Base-by-base conservation (phyloP, 345 rosid genomes). In the Adansonia digitata region DNA sequence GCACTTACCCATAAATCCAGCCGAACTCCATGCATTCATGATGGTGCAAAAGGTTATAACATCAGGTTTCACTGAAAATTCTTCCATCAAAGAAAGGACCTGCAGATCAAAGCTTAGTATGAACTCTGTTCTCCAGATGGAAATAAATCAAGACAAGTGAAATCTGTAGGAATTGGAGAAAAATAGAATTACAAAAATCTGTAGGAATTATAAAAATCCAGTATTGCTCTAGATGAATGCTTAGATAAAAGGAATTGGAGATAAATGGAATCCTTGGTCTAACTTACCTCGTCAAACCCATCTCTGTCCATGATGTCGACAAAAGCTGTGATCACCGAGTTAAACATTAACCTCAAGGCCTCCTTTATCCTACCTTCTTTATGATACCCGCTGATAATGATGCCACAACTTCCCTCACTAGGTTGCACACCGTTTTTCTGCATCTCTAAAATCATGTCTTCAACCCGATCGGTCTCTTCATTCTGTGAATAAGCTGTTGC, bases 1-100 rank as follows among this genome's bases (percentile, higher is more conserved):
- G 74, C 91, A 87, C 77, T 84, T 89, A 72, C 80, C 83, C 89
- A 89, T 89, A 72, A 75, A 87, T 52, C 93, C 93, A 12, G 89
- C 91, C 24, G 88, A 83, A 85, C 93, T 89, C 93, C 93, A 89
- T 22, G 88, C 88, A 69, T 89, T 87, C 91, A 89, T 89, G 55
- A 87, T 87, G 34, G 89, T 89, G 74, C 91, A 85, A 79, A 81
- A 87, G 0, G 89, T 89, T 79, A 89, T 83, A 52, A 86, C 89
- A 77, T 87, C 89, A 65, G 93, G 91, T 61, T 83, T 87, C 73
- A 89, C 87, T 61, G 71, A 68, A 60, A 71, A 85, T 69, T 85
- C 86, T 62, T 77, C 84, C 90, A 89, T 89, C 87, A 87, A 80
- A 15, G 72, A 69, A 48, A 87, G 89, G 72, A 87, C 89, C 92